Evolutionary conservation across 208 protist genomes (phyloP).

Genomic region (Wallacemonas sp.): DNA sequence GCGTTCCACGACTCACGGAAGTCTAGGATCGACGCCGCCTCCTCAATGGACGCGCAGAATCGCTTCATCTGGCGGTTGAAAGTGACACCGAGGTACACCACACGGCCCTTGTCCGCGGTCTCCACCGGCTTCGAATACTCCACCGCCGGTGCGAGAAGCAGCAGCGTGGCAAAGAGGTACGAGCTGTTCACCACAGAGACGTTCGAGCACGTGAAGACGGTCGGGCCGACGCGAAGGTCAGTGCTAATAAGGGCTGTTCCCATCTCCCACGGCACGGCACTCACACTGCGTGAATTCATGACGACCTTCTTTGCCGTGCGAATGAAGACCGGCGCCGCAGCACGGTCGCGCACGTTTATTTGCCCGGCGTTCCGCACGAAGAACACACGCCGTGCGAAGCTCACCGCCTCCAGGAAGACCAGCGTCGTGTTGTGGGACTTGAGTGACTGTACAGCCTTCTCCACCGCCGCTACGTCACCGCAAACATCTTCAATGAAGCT

Average conservation of each 20-base stretch:
- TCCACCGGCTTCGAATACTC: slow-evolving; percentile 77
- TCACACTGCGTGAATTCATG: slow-evolving; percentile 34
- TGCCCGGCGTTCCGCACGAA: slow-evolving; percentile 76
- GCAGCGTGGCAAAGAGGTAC: slow-evolving; percentile 78
- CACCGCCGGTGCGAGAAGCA: slow-evolving; percentile 79
- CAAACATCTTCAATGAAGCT: slow-evolving; percentile 64
- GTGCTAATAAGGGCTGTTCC: slow-evolving; percentile 58
- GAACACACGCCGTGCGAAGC: slow-evolving; percentile 54
- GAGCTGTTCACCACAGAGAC: slow-evolving; percentile 66
- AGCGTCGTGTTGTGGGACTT: slow-evolving; percentile 64
- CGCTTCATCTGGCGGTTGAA: slow-evolving; percentile 90
- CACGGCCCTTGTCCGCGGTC: slow-evolving; percentile 32
- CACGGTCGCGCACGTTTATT: slow-evolving; percentile 54
- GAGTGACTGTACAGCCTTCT: slow-evolving; percentile 30
- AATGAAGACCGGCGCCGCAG: slow-evolving; percentile 79
- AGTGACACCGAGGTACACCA: slow-evolving; percentile 84
- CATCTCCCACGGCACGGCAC: slow-evolving; percentile 61
- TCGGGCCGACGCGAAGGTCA: slow-evolving; percentile 55
- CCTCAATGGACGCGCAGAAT: slow-evolving; percentile 60
- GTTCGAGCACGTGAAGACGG: slow-evolving; percentile 41
- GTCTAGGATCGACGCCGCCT: slow-evolving; percentile 76
- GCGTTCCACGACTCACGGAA: slow-evolving; percentile 75
- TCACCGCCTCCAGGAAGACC: slow-evolving; percentile 55
- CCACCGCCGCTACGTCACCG: slow-evolving; percentile 26
- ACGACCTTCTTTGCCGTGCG: slow-evolving; percentile 82